Conservation (phyloP, 495 filamentous ascomycete genomes). For the Pseudomonodictys pantanalensis region DNA sequence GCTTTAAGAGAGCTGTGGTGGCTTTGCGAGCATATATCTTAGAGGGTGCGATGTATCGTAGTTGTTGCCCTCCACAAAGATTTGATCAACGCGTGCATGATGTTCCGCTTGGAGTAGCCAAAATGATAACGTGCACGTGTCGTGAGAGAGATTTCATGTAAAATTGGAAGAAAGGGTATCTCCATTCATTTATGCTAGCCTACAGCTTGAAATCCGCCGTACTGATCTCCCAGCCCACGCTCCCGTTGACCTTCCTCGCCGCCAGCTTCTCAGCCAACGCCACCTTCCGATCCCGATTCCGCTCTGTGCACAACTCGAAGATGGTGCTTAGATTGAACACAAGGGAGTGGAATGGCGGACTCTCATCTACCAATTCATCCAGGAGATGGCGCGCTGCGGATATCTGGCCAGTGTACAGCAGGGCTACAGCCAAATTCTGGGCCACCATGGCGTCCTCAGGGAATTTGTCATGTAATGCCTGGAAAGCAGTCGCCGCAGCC, state of each 20-base stretch:
- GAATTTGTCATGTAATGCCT: constrained; percentile 46
- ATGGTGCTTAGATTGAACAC: constrained; percentile 88
- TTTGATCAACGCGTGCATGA: too few species aligned
- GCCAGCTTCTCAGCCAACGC: constrained; percentile 68
- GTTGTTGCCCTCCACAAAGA: too few species aligned
- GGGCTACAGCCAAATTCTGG: constrained; percentile 78
- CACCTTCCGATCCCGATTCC: constrained; percentile 63
- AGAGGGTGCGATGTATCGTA: too few species aligned
- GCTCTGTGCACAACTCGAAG: constrained; percentile 87
- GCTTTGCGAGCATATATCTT: too few species aligned
- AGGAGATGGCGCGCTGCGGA: constrained; percentile 68
- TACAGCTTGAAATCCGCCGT: constrained; percentile 78
- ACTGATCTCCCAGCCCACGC: constrained; percentile 63
- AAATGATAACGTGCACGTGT: too few species aligned
- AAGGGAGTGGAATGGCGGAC: constrained; percentile 64
- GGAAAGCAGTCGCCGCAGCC: constrained; percentile 62
- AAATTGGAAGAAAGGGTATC: too few species aligned
- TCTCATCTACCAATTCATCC: constrained; percentile 48
- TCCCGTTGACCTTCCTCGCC: constrained; percentile 44
- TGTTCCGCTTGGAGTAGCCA: too few species aligned
- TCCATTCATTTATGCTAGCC: too few species aligned
- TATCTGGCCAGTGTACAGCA: constrained; percentile 75
- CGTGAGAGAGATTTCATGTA: too few species aligned
- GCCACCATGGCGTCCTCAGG: constrained; percentile 57
- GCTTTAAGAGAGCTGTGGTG: too few species aligned